A percentile compares a stretch with the other conserved stretches of the same genome.
These are phyloP conservation scores for Mycena leptocephala DNA, from an alignment of 768 basidiomycete species.

Conservation along the genomic window DNA sequence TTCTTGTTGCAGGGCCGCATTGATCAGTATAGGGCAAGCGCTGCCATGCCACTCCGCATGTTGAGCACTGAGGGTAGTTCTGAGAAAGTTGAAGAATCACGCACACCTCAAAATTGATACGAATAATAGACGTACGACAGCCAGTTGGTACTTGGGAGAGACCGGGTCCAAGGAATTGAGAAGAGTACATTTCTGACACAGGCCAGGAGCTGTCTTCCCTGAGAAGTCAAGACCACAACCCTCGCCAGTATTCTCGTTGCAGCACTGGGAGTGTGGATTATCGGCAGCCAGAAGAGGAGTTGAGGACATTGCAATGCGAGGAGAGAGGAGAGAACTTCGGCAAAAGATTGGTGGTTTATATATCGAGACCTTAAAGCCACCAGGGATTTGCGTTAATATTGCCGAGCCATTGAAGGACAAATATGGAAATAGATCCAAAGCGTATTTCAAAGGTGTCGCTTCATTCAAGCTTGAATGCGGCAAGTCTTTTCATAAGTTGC, in stretches of 20 bases:
- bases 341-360: no score
- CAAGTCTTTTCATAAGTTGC: no score
- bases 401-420: no score
- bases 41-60: not conserved
- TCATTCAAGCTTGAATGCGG: no score
- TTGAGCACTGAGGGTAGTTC: not conserved
- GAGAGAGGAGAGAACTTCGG: no score
- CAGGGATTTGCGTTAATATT: no score
- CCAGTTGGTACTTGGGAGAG: not conserved
- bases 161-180: constrained; percentile 2
- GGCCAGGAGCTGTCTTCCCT: constrained; percentile 1
- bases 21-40: no score
- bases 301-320: not conserved
- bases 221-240: not conserved
- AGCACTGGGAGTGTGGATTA: not conserved
- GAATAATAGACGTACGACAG: not conserved
- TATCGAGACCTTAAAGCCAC: no score
- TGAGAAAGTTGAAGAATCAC: not conserved
- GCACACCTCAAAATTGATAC: not conserved
- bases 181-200: constrained; percentile 2
- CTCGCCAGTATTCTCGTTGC: not conserved
- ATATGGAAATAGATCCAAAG: no score
- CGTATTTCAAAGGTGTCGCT: no score
- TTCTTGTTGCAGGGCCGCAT: no score
- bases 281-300: not conserved